Conservation (phyloP, 768 basidiomycete species). For the Hericium alpestre region DNA sequence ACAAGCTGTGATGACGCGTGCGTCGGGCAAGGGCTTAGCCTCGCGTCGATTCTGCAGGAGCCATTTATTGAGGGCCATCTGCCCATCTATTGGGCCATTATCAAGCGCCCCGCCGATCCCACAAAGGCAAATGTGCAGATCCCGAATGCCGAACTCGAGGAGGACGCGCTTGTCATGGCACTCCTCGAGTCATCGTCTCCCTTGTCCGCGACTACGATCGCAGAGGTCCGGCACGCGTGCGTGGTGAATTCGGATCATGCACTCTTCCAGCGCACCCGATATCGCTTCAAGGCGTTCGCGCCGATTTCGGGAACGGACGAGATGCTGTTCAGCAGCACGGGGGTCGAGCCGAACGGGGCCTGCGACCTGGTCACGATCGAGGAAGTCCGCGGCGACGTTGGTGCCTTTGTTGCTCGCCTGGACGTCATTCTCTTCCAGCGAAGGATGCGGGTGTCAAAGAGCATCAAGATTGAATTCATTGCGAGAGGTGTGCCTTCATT, state of each 20-base stretch:
- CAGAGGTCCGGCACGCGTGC: conserved; percentile 60
- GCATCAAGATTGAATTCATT: conserved; percentile 52
- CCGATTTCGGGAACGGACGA: conserved; percentile 43
- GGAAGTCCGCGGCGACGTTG: conserved; percentile 38
- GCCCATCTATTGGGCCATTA: conserved; percentile 64
- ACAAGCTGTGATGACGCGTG: conserved; percentile 58
- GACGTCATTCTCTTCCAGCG: conserved; percentile 52
- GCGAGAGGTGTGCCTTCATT: conserved; percentile 32
- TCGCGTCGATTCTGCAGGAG: conserved; percentile 45
- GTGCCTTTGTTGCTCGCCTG: conserved; percentile 34
- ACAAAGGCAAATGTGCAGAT: conserved; percentile 1
- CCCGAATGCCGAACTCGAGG: neutral
- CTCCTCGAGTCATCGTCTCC: conserved; percentile 45
- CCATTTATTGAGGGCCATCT: conserved; percentile 53
- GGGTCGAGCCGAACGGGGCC: conserved; percentile 11
- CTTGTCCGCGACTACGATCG: conserved; percentile 30
- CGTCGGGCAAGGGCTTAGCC: conserved; percentile 32
- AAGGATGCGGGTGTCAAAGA: conserved; percentile 50
- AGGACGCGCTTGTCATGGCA: conserved; percentile 29
- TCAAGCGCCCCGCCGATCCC: conserved; percentile 35
- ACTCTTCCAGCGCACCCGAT: conserved; percentile 47
- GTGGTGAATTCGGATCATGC: conserved; percentile 49
- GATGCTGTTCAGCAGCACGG: conserved; percentile 21
- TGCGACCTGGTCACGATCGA: conserved; percentile 45
- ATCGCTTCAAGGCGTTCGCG: conserved; percentile 36